These are phyloP conservation scores for Aspergillus leporis DNA, from an alignment of 495 filamentous ascomycete genomes.

Conservation along the genomic window DNA sequence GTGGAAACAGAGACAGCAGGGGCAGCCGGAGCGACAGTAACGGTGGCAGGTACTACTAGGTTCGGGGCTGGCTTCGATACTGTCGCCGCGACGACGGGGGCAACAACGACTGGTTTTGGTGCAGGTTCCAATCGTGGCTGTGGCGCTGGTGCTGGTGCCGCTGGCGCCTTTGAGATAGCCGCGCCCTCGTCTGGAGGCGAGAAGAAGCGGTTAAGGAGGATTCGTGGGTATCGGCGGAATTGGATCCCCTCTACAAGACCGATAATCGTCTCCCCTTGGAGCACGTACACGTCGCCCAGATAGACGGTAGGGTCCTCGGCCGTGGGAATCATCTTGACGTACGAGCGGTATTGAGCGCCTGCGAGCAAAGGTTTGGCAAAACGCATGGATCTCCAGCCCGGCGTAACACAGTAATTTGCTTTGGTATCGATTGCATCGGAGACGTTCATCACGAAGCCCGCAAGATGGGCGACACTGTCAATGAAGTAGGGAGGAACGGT, in stretches of 20 bases:
- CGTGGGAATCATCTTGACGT: constrained; percentile 46
- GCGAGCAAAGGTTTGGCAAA: constrained; percentile 26
- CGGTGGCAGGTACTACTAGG: no score
- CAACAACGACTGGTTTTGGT: no score
- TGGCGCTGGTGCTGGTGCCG: no score
- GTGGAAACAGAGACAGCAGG: no score
- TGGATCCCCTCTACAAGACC: constrained; percentile 36
- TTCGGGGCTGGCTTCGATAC: no score
- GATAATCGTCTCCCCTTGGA: constrained; percentile 36
- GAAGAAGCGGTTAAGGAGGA: constrained; percentile 28
- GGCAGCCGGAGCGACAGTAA: no score
- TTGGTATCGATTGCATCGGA: constrained; percentile 48
- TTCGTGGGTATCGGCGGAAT: constrained; percentile 29
- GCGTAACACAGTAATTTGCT: constrained; percentile 46
- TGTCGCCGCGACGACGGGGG: no score
- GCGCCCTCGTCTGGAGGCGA: constrained; percentile 13
- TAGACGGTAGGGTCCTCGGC: constrained; percentile 28
- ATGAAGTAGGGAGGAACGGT: constrained; percentile 40
- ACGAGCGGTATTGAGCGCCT: constrained; percentile 36
- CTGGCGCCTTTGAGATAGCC: no score
- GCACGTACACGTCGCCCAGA: constrained; percentile 44
- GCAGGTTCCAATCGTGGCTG: no score
- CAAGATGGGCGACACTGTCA: constrained; percentile 52
- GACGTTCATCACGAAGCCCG: constrained; percentile 57
- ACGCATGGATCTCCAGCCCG: constrained; percentile 42